Percentiles rank a stretch among this genome's conserved stretches.
Evolutionary conservation across 2,329 filamentous ascomycete species (phyloP).

Genomic region (Phaeoacremonium minimum): DNA sequence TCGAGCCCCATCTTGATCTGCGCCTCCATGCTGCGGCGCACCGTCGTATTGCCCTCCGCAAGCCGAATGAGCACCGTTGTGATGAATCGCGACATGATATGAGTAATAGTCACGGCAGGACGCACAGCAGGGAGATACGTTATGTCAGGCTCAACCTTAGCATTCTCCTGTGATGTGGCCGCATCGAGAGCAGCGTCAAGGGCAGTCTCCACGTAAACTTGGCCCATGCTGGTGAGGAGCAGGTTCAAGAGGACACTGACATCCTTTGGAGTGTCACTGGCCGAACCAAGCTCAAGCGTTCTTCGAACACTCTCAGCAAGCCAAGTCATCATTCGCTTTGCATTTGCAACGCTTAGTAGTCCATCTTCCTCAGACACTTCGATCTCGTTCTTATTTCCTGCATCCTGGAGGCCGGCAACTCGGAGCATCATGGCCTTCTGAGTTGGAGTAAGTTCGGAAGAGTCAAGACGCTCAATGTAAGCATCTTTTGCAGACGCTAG

Average conservation of each 20-base stretch:
- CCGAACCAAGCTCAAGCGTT: constrained; percentile 83
- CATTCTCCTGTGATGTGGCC: constrained; percentile 70
- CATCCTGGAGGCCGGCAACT: constrained; percentile 79
- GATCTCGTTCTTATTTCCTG: constrained; percentile 76
- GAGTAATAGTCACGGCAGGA: constrained; percentile 81
- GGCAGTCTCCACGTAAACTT: constrained; percentile 68
- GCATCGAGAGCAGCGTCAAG: constrained; percentile 68
- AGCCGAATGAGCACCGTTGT: constrained; percentile 86
- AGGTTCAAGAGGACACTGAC: constrained; percentile 80
- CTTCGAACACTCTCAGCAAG: constrained; percentile 90
- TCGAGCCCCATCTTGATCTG: constrained; percentile 69
- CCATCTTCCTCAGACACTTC: constrained; percentile 91
- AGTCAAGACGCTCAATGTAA: constrained; percentile 84
- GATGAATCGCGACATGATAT: constrained; percentile 90
- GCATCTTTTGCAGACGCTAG: constrained; percentile 85
- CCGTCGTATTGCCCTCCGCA: constrained; percentile 83
- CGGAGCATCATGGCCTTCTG: constrained; percentile 88
- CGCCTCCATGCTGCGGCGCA: constrained; percentile 85
- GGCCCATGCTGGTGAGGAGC: constrained; percentile 81
- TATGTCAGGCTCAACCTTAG: constrained; percentile 83
- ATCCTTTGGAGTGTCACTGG: constrained; percentile 88
- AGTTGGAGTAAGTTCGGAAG: constrained; percentile 79
- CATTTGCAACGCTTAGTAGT: constrained; percentile 72
- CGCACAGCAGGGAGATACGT: constrained; percentile 75
- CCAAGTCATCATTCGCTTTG: constrained; percentile 99